Evolutionary conservation across 805 yeast species (phyloP), one percentile per base, ranked within the genome.

Genomic region (Monosporozyma aerobia): DNA sequence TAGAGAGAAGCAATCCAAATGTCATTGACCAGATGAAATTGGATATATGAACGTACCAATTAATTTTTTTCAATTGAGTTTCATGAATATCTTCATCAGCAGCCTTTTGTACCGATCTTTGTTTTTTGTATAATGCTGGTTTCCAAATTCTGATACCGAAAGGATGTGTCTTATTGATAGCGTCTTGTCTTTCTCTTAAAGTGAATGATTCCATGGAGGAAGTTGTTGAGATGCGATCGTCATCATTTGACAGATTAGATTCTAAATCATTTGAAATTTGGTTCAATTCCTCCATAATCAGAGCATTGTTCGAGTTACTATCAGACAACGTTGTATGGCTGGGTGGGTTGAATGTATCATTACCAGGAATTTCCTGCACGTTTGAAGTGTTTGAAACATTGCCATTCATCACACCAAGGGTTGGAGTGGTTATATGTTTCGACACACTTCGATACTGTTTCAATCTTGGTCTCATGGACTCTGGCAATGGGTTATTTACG

Each of bases 121-220:
- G 78, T 68, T 94, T 94, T 67, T 94, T 94, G 71, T 94, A 94
- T 52, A 94, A 73, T 2, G 98, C 97, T 1, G 99, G 99, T 64
- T 94, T 94, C 99, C 99, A 94, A 61, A 94, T 88, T 68, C 96
- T 85, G 47, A 94, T 92, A 77, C 99, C 99, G 63, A 94, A 94
- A 0, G 99, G 99, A 73, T 94, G 99, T 4, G 97, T 90, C 50
- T 87, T 83, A 65, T 94, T 94, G 65, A 94, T 94, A 14, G 99
- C 99, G 60, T 87, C 90, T 69, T 94, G 99, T 58, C 97, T 82
- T 59, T 90, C 96, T 55, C 94, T 77, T 51, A 92, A 75, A 4
- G 96, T 94, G 65, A 87, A 84, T 5, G 96, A 85, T 67, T 92
- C 97, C 29, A 80, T 65, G 0, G 95, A 81, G 1, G 77, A 65